Conservation (phyloP, 108 stramenopile genomes). For the Hondaea fermentalgiana region DNA sequence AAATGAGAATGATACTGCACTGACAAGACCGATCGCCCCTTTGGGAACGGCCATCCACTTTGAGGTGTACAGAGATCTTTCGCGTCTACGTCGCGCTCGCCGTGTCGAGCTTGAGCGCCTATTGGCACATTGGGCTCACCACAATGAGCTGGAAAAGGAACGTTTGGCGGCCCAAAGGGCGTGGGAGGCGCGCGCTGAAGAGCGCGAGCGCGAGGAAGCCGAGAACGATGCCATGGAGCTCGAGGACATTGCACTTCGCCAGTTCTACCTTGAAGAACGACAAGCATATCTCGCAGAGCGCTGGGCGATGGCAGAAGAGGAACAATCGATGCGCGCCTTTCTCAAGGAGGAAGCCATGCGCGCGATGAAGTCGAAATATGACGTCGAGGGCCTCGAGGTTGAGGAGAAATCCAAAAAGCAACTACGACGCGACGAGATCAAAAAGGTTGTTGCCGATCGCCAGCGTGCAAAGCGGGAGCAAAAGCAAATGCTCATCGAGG, state of each 20-base stretch:
- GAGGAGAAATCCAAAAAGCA: neutral
- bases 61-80: neutral
- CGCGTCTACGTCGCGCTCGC: neutral
- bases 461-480: neutral
- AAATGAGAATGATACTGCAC: neutral
- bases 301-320: constrained; percentile 13
- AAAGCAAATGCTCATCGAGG: neutral
- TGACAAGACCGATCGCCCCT: too few species aligned
- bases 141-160: neutral
- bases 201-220: constrained; percentile 7
- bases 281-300: neutral
- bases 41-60: neutral
- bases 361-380: neutral
- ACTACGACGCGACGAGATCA: neutral
- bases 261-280: neutral
- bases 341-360: neutral
- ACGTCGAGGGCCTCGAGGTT: neutral
- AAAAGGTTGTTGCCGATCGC: neutral
- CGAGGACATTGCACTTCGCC: neutral
- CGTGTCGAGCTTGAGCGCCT: neutral
- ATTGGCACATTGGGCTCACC: neutral
- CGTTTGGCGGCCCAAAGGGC: neutral
- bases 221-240: constrained; percentile 6
- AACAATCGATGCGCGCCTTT: neutral
- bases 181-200: constrained; percentile 2